Evolutionary conservation across 2,329 filamentous ascomycete species (phyloP).

Genomic region (Paecilomyces dactylethromorphus): DNA sequence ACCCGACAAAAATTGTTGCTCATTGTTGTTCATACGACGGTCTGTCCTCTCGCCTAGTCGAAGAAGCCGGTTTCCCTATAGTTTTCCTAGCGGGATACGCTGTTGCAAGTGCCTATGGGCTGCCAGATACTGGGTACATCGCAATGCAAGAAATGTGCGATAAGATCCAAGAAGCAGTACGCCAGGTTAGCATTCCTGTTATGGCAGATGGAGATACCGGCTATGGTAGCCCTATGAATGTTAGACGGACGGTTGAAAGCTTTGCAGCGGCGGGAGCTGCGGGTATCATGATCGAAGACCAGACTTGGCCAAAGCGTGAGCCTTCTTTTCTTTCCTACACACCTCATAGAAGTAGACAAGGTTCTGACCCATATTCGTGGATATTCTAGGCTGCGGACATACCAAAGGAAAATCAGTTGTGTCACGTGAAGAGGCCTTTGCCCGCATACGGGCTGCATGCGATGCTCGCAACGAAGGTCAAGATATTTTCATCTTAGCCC

Average conservation of each 20-base stretch:
- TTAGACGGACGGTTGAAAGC: conserved; percentile 39
- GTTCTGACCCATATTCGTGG: neutral
- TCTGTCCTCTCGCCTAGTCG: conserved; percentile 37
- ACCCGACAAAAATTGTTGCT: conserved; percentile 40
- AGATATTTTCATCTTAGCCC: conserved; percentile 42
- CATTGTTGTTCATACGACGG: conserved; percentile 40
- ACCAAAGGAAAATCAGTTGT: conserved; percentile 44
- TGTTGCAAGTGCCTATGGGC: conserved; percentile 33
- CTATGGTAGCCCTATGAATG: conserved; percentile 44
- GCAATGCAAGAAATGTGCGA: conserved; percentile 42
- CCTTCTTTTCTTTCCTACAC: neutral
- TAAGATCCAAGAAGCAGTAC: conserved; percentile 38
- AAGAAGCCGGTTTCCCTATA: conserved; percentile 43
- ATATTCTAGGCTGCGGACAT: conserved; percentile 35
- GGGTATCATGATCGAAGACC: conserved; percentile 41
- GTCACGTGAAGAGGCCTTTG: conserved; percentile 39
- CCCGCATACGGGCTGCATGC: conserved; percentile 40
- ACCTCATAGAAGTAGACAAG: neutral
- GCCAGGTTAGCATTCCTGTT: conserved; percentile 34
- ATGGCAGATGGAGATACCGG: conserved; percentile 45
- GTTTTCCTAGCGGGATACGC: conserved; percentile 41
- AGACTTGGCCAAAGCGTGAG: conserved; percentile 45
- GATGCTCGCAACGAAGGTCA: conserved; percentile 40
- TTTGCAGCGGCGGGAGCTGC: conserved; percentile 37
- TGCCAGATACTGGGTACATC: conserved; percentile 46